Conservation (phyloP, 2,329 filamentous ascomycete genomes). For the Metarhizium album region DNA sequence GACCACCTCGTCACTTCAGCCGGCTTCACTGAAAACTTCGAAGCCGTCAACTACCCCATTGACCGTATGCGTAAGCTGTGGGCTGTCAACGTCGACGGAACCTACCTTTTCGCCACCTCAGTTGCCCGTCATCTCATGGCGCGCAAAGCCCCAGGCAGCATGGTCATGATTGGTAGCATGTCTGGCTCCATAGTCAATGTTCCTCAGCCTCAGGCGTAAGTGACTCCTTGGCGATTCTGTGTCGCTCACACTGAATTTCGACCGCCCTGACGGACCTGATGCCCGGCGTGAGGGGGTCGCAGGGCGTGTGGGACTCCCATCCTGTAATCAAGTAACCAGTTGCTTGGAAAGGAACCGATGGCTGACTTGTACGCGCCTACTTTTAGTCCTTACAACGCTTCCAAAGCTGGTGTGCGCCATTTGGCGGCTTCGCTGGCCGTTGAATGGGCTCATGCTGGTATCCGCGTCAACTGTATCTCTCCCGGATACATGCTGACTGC, state of each 20-base stretch:
- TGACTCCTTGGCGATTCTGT: conserved; percentile 2
- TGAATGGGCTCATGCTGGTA: conserved; percentile 81
- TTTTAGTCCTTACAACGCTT: conserved; percentile 69
- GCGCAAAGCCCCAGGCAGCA: conserved; percentile 66
- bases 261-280: background rate
- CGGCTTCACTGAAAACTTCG: conserved; percentile 92
- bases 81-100: conserved; percentile 87
- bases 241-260: background rate
- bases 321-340: background rate
- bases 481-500: conserved; percentile 96
- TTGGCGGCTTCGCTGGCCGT: conserved; percentile 80
- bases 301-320: background rate
- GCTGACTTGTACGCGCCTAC: conserved; percentile 6
- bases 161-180: conserved; percentile 96
- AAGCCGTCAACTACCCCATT: conserved; percentile 81
- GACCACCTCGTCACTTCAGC: conserved; percentile 93
- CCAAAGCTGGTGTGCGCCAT: conserved; percentile 87
- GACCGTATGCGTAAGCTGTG: conserved; percentile 89
- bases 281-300: background rate
- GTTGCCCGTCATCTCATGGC: conserved; percentile 85
- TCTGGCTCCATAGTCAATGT: conserved; percentile 89
- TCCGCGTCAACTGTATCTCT: conserved; percentile 90
- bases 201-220: conserved; percentile 75
- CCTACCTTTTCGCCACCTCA: conserved; percentile 75
- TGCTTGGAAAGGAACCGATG: background rate